phyloP scores from a whole-genome alignment of 129 eudicot species.

The Flaveria sonorensis region DNA sequence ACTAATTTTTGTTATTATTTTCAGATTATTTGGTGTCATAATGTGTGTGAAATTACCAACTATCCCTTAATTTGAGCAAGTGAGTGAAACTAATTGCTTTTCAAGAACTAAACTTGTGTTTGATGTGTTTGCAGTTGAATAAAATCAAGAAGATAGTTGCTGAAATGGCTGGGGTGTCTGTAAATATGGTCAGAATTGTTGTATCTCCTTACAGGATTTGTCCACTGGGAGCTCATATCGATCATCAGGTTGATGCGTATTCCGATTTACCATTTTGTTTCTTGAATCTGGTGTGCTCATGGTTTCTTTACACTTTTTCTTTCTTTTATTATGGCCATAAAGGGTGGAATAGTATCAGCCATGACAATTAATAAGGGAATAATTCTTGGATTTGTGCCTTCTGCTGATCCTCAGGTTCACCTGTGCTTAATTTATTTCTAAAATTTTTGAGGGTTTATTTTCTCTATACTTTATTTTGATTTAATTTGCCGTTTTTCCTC shows the following conservation, averaged over 20 bases:
- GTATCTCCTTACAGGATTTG: constrained; percentile 95
- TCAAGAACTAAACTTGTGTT: not conserved
- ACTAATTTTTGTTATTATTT: not conserved
- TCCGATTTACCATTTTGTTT: not conserved
- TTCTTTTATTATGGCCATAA: constrained; percentile 9
- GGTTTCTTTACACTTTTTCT: not conserved
- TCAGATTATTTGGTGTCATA: not conserved
- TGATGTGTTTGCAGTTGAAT: constrained; percentile 52
- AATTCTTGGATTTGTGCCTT: constrained; percentile 91
- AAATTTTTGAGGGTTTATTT: not conserved
- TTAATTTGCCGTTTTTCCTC: constrained; percentile 15
- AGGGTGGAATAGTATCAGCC: constrained; percentile 97
- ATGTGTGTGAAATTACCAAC: not conserved
- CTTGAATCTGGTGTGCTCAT: not conserved
- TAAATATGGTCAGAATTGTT: constrained; percentile 62
- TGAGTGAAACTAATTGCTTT: not conserved
- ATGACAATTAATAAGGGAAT: constrained; percentile 89
- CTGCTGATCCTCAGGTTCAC: constrained; percentile 67
- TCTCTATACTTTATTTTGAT: constrained; percentile 10
- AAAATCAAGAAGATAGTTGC: constrained; percentile 57
- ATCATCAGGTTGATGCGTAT: constrained; percentile 67
- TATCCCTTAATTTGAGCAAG: not conserved
- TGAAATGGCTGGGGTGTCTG: constrained; percentile 60
- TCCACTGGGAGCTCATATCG: constrained; percentile 96
- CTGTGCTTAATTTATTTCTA: not conserved